Evolutionary conservation across 2,329 filamentous ascomycete species (phyloP), one percentile per base, ranked within the genome.

Genomic region (Fusarium bactridioides): DNA sequence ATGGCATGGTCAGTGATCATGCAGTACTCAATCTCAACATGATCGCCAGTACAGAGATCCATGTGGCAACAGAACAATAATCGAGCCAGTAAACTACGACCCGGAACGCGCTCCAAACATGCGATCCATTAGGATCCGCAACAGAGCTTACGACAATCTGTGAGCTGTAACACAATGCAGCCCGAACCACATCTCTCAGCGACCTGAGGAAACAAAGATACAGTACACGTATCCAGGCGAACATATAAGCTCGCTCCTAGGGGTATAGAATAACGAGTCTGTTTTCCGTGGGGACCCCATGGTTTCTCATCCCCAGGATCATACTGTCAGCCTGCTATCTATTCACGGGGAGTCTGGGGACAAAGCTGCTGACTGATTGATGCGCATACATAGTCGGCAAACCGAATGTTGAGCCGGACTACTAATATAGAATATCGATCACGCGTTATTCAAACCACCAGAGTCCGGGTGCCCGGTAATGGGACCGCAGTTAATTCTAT

Each of bases 401-500:
- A 67, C 58, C 69, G 41, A 50, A 60, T 56, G 59, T 55, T 27
- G 38, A 62, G 62, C 53, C 47, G 45, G 48, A 68, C 45, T 47
- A 21, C 50, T 40, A 27, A 58, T 65, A 57, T 57, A 33, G 44
- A 65, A 41, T 37, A 62, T 65, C 45, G 18, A 75, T 73, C 74
- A 75, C 67, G 65, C 63, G 68, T 76, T 74, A 29, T 60, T 69
- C 48, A 61, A 40, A 47, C 64, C 67, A 72, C 60, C 45, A 27
- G 38, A 51, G 41, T 31, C 48, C 47, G 41, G 25, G 21, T 33
- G 45, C 37, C 23, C 40, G 35, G 54, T 40, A 48, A 54, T 47
- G 44, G 29, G 33, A 50, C 41, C 23, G 48, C 18, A 54, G 35
- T 15, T 45, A 35, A 40, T 54, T 48, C 48, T 58, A 48, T 69